Conservation (phyloP, 768 basidiomycete species). For the Suillus luteus region DNA sequence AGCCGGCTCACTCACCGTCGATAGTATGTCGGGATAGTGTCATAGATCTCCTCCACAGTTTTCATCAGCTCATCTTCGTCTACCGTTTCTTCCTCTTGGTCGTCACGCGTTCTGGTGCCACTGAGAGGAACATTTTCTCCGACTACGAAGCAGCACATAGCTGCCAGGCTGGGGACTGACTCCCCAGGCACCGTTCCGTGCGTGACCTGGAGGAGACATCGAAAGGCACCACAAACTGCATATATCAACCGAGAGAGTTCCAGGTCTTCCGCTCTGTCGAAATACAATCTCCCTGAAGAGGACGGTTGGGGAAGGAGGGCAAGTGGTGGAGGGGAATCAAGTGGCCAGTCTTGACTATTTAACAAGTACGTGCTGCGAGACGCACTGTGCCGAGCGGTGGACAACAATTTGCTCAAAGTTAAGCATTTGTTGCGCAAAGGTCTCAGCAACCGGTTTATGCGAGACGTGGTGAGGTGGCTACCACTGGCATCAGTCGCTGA, state of each 20-base stretch:
- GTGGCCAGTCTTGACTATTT: conserved; percentile 20
- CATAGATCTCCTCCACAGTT: conserved; percentile 46
- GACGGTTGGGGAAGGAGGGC: conserved; percentile 41
- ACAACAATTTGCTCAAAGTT: conserved; percentile 23
- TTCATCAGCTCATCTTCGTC: conserved; percentile 30
- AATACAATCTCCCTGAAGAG: conserved; percentile 33
- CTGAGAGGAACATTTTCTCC: conserved; percentile 46
- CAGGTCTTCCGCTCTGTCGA: conserved; percentile 38
- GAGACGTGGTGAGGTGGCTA: conserved; percentile 39
- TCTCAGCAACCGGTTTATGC: conserved; percentile 47
- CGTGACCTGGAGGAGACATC: conserved; percentile 47
- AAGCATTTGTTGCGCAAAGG: conserved; percentile 51
- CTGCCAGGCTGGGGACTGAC: conserved; percentile 41
- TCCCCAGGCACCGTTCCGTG: conserved; percentile 20
- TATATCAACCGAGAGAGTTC: conserved; percentile 51
- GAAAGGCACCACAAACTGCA: conserved; percentile 58
- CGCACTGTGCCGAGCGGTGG: conserved; percentile 15
- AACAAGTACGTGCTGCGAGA: conserved; percentile 7
- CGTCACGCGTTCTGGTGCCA: conserved; percentile 18
- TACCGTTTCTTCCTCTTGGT: conserved; percentile 26
- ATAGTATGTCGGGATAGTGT: conserved; percentile 51
- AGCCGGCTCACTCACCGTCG: conserved; percentile 44
- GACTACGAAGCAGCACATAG: conserved; percentile 47
- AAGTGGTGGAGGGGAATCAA: conserved; percentile 37
- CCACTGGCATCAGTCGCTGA: conserved; percentile 19